A percentile compares a stretch with the other conserved stretches of the same genome.
Evolutionary conservation across 176 grass and related monocot genomes (phyloP).

Genomic region (Oryza officinalis): DNA sequence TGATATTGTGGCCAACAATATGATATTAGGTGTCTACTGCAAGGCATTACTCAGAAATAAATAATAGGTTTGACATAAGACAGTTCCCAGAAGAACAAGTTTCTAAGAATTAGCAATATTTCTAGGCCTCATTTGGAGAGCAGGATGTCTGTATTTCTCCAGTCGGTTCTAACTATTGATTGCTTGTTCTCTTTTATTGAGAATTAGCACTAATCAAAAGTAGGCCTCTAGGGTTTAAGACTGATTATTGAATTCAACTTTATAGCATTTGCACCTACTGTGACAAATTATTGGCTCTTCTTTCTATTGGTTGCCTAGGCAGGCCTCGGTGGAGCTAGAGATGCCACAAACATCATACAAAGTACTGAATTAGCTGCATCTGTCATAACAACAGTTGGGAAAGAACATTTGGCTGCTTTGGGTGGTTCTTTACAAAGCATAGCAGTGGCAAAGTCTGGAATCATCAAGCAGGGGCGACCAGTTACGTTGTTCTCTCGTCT

Average conservation of each 20-base stretch:
- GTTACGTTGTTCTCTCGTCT: slow-evolving; percentile 62
- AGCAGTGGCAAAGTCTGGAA: slow-evolving; percentile 90
- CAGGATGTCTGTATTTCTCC: not conserved
- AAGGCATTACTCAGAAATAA: not conserved
- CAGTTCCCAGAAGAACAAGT: not conserved
- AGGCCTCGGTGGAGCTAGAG: slow-evolving; percentile 93
- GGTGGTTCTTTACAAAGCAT: slow-evolving; percentile 87
- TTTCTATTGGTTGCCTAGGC: slow-evolving; percentile 58
- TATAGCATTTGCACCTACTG: not conserved
- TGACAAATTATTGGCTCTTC: not conserved
- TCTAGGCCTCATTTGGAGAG: not conserved
- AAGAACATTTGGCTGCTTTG: slow-evolving; percentile 89
- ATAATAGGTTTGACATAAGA: not conserved
- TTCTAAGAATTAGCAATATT: not conserved
- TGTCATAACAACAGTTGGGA: slow-evolving; percentile 83
- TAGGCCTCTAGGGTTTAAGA: not conserved
- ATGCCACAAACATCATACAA: slow-evolving; percentile 90
- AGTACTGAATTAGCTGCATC: slow-evolving; percentile 75
- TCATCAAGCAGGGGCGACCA: slow-evolving; percentile 84
- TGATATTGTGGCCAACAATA: not conserved
- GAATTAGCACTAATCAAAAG: slow-evolving; percentile 5
- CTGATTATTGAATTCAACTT: not conserved
- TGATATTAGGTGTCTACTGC: slow-evolving; percentile 8
- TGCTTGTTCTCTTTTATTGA: not conserved
- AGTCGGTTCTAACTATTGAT: not conserved